These are phyloP conservation scores for Jackrogersella minutella DNA, from an alignment of 495 filamentous ascomycete species.

Conservation along the genomic window DNA sequence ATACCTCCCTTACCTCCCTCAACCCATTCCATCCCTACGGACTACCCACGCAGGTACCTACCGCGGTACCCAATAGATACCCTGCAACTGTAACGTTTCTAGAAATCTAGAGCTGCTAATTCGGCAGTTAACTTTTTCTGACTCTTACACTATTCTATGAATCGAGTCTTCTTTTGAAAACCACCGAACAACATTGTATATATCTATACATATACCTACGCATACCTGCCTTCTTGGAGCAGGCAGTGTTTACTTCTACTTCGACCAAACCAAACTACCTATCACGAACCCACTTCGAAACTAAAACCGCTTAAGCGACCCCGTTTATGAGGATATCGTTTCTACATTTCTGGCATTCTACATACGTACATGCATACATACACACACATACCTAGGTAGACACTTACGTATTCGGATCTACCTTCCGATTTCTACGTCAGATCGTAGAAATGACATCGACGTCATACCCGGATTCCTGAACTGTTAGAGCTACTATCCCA, in stretches of 20 bases:
- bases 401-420: neutral
- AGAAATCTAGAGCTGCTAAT: slow-evolving; percentile 36
- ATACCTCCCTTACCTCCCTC: neutral
- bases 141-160: slow-evolving; percentile 18
- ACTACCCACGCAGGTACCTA: slow-evolving; percentile 19
- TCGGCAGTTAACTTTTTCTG: slow-evolving; percentile 43
- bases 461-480: slow-evolving; percentile 6
- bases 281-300: too few species aligned
- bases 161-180: slow-evolving; percentile 15
- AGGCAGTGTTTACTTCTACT: neutral
- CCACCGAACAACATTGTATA: slow-evolving; percentile 18
- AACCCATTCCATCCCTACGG: slow-evolving; percentile 22
- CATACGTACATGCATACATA: neutral
- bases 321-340: neutral
- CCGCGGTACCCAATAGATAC: slow-evolving; percentile 33
- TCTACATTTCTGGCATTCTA: neutral
- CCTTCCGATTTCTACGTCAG: slow-evolving; percentile 1
- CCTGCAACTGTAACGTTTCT: slow-evolving; percentile 47
- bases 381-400: neutral
- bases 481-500: neutral
- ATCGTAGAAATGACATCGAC: slow-evolving; percentile 28
- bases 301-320: neutral
- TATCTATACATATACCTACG: slow-evolving; percentile 12
- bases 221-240: neutral
- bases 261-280: too few species aligned